Evolutionary conservation across 768 basidiomycete species (phyloP).

Genomic region (Trametes coccinea): DNA sequence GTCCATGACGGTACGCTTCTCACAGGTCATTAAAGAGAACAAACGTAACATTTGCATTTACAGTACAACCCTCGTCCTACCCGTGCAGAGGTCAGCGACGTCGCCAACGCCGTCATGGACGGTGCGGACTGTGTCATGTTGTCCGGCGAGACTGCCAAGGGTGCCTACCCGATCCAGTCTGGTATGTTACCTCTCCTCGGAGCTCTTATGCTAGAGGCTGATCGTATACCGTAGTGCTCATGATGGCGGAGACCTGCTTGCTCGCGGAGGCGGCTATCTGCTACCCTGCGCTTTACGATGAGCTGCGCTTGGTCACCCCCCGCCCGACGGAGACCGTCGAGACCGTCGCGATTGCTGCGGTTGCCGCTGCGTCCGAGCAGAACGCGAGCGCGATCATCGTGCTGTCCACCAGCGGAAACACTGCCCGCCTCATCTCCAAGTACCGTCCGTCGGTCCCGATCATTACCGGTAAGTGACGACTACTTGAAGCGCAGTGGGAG

Average conservation of each 20-base stretch:
- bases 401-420: conserved; percentile 94
- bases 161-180: conserved; percentile 92
- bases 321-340: conserved; percentile 93
- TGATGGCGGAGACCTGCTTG: conserved; percentile 99
- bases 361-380: conserved; percentile 94
- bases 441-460: conserved; percentile 94
- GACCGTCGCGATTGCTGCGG: conserved; percentile 95
- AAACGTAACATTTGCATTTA: conserved; percentile 4
- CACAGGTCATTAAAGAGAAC: not conserved
- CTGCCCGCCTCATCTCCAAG: conserved; percentile 93
- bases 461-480: conserved; percentile 73
- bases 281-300: conserved; percentile 92
- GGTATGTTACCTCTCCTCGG: conserved; percentile 47
- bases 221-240: conserved; percentile 62
- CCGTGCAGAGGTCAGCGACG: conserved; percentile 98
- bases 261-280: conserved; percentile 95
- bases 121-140: conserved; percentile 99
- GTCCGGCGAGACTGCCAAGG: conserved; percentile 99
- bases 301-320: conserved; percentile 73
- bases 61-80: conserved; percentile 98
- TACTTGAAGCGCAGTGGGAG: not conserved
- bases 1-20: conserved; percentile 86
- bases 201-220: not conserved
- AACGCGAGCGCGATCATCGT: conserved; percentile 94
- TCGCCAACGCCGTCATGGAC: conserved; percentile 98